Evolutionary conservation across 1,139 yeast genomes (phyloP).

Genomic region (Nakaseomyces bracarensis): DNA sequence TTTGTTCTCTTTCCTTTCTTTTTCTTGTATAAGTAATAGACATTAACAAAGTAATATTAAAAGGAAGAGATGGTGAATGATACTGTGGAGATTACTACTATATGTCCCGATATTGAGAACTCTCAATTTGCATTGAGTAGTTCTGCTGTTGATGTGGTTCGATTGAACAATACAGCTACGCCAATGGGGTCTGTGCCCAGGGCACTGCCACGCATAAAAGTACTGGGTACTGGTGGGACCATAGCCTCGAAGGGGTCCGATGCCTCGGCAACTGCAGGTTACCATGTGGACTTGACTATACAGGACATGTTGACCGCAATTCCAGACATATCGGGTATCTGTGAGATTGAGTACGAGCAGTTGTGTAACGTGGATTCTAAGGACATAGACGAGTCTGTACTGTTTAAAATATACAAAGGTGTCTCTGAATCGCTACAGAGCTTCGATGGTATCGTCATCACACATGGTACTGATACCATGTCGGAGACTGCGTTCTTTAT

Average conservation of each 20-base stretch:
- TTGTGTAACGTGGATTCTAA: constrained; percentile 58
- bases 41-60: too few species aligned
- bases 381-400: constrained; percentile 42
- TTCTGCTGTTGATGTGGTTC: constrained; percentile 8
- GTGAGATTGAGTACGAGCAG: constrained; percentile 57
- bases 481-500: constrained; percentile 65
- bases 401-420: constrained; percentile 38
- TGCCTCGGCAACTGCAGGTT: constrained; percentile 57
- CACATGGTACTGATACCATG: constrained; percentile 68
- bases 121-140: constrained; percentile 24
- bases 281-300: constrained; percentile 56
- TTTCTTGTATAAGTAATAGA: too few species aligned
- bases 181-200: constrained; percentile 13
- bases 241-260: constrained; percentile 57
- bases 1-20: too few species aligned
- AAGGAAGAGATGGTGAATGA: constrained; percentile 30
- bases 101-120: constrained; percentile 29
- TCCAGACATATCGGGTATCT: constrained; percentile 52
- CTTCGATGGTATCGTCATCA: constrained; percentile 47
- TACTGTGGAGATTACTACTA: constrained; percentile 28
- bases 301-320: constrained; percentile 51
- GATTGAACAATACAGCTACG: background rate
- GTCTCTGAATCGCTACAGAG: constrained; percentile 36
- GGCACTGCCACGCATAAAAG: constrained; percentile 40
- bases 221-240: constrained; percentile 67